Evolutionary conservation across 306 rosid species (phyloP).

Genomic region (Betula pendula): DNA sequence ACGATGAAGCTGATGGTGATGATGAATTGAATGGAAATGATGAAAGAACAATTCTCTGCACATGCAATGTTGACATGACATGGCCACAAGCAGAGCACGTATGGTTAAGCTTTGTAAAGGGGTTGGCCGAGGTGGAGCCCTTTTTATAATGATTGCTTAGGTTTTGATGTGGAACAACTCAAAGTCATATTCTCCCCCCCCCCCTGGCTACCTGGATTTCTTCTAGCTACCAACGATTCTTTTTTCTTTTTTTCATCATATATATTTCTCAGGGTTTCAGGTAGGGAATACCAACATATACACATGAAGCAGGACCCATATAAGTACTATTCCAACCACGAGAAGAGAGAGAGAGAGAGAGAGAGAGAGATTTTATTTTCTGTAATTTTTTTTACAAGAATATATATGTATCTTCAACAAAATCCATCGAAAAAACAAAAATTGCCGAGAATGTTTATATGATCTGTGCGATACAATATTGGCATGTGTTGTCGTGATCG

Average conservation of each 20-base stretch:
- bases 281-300: background rate
- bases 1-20: too few species aligned
- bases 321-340: background rate
- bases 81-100: background rate
- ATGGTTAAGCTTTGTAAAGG: background rate
- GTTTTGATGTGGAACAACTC: conserved; percentile 27
- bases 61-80: background rate
- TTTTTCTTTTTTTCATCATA: background rate
- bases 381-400: too few species aligned
- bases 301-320: conserved; percentile 6
- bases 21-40: too few species aligned
- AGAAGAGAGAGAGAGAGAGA: background rate
- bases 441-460: too few species aligned
- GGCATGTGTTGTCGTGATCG: too few species aligned
- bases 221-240: conserved; percentile 11
- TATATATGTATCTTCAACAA: too few species aligned
- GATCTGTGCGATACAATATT: too few species aligned
- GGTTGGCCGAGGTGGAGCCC: conserved; percentile 42
- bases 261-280: background rate
- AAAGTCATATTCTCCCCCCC: conserved; percentile 18
- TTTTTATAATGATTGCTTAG: conserved; percentile 25
- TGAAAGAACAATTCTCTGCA: too few species aligned
- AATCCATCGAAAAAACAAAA: too few species aligned
- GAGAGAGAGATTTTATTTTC: background rate
- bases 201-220: conserved; percentile 23